Base-by-base conservation (phyloP, 225 moss, liverwort and hornwort species). In the Bryoerythrophyllum caledonicum region DNA sequence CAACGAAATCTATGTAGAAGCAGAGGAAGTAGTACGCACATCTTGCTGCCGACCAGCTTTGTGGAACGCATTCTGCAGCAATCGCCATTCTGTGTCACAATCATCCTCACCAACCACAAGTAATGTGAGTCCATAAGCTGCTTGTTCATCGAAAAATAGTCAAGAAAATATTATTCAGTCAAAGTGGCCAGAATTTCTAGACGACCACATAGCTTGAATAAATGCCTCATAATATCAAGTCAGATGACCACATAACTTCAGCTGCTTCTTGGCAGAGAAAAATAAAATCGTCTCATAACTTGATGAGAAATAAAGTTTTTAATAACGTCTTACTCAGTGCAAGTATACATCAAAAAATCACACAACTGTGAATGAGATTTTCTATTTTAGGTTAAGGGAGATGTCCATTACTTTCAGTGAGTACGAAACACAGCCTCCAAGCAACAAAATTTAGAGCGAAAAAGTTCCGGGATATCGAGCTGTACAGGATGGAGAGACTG, bases 91-190 rank as follows among this genome's bases (percentile, higher is more conserved):
- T 70, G 30, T 55, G 77, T 70, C 62, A 37, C 70, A 34, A 54
- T 78, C 65, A 44, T 78, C 46, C 65, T 72, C 57, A 57, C 65
- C 58, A 65, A 65, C n/a, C 65, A 51, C 49, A 7, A 66, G 35
- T 48, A 56, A 57, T 49, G 72, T 20, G 38, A 58, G 68, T 35
- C 60, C 57, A 56, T 56, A 4, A 3, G 30, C 32, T 66, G 24
- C 67, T 51, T 76, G 51, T 38, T 61, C 52, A 58, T 65, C 28
- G 35, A 73, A 55, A 65, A 10, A 41, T 38, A 64, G 30, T 71
- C 43, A 46, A 37, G 5, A 46, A 10, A 54, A 16, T 4, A 71
- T 46, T 32, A 65, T 46, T 25, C 19, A 26, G 49, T 37, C 34
- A 10, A 56, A 65, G 60, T 48, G 68, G 76, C 37, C 51, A 32